Evolutionary conservation across 208 protist genomes (phyloP).

Genomic region (Acanthamoeba divionensis): DNA sequence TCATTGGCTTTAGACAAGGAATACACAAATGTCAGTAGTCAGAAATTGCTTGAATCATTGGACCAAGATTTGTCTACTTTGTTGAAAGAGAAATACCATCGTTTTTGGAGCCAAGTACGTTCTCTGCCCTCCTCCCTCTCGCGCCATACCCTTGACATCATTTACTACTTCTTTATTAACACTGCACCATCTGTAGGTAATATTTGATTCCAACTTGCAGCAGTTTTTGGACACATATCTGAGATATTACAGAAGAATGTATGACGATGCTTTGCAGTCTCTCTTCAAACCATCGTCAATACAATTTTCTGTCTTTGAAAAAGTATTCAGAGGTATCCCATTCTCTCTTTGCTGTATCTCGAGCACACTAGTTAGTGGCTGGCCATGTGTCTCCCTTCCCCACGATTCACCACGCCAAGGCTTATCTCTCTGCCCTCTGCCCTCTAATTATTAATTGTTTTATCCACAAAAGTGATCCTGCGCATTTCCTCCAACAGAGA

Average conservation of each 20-base stretch:
- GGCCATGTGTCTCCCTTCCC: neutral
- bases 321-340: slow-evolving; percentile 21
- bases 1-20: too few relatives aligned
- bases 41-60: neutral
- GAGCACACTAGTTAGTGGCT: neutral
- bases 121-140: too few relatives aligned
- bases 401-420: neutral
- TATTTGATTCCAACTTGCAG: slow-evolving; percentile 8
- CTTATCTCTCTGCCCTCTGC: neutral
- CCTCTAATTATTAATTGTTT: neutral
- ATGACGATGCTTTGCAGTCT: neutral
- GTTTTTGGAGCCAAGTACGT: slow-evolving; percentile 57
- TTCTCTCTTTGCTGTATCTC: neutral
- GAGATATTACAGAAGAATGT: neutral
- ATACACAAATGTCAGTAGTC: neutral
- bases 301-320: slow-evolving; percentile 4
- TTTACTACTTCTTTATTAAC: too few relatives aligned
- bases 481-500: slow-evolving; percentile 50
- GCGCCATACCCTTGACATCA: too few relatives aligned
- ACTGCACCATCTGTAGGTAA: too few relatives aligned
- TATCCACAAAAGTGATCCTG: neutral
- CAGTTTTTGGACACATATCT: slow-evolving; percentile 32
- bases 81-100: neutral
- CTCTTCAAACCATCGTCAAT: neutral
- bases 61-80: neutral